Conservation (phyloP, 306 rosid genomes). For the Medicago arabica region DNA sequence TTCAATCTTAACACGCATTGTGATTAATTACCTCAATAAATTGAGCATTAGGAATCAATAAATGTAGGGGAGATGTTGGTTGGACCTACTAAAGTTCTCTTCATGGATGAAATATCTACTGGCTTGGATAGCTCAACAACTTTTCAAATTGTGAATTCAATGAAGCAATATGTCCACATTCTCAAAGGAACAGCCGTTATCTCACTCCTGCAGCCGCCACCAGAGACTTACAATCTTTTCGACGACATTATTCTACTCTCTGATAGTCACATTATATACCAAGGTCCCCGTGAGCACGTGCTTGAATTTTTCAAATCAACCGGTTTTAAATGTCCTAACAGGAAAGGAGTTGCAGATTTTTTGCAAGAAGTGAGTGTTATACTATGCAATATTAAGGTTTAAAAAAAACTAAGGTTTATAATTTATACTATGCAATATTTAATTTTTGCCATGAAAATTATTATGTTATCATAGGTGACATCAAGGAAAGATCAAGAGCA, state of each 20-base stretch:
- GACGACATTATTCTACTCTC: conserved; percentile 55
- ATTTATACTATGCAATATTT: not conserved
- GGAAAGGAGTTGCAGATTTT: conserved; percentile 69
- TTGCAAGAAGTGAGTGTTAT: conserved; percentile 57
- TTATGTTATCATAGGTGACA: conserved; percentile 42
- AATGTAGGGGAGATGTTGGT: conserved; percentile 67
- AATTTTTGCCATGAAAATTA: not conserved
- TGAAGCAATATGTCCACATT: conserved; percentile 60
- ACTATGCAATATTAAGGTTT: not conserved
- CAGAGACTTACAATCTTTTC: not conserved
- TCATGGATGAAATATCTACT: conserved; percentile 59
- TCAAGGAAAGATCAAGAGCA: too few relatives aligned
- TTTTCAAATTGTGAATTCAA: conserved; percentile 59
- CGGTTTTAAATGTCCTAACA: conserved; percentile 52
- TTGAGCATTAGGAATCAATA: not conserved
- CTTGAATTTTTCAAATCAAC: conserved; percentile 47
- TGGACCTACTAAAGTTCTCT: conserved; percentile 61
- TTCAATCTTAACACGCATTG: not conserved
- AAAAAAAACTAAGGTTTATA: too few relatives aligned
- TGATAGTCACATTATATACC: conserved; percentile 65
- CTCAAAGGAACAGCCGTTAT: conserved; percentile 57
- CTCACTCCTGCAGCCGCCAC: conserved; percentile 58
- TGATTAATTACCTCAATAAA: conserved; percentile 13
- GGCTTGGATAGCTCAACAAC: conserved; percentile 80
- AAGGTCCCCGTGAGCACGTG: conserved; percentile 59